phyloP scores from a whole-genome alignment of 192 early-diverging fungal genomes.

The Entomortierella parvispora region DNA sequence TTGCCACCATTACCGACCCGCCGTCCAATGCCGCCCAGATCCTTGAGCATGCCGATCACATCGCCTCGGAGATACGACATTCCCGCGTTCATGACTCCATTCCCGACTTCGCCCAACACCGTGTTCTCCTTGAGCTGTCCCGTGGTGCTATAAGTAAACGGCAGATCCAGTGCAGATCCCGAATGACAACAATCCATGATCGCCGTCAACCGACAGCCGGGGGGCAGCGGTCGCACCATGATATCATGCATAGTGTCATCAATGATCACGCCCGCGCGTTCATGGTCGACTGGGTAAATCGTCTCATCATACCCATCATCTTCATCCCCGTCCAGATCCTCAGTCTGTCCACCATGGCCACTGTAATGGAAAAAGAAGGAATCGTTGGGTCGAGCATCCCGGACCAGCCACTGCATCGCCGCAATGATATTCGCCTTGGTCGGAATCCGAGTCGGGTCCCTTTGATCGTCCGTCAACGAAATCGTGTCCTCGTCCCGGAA shows the following conservation, averaged over 20 bases:
- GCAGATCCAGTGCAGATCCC: slow-evolving; percentile 84
- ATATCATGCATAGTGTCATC: slow-evolving; percentile 82
- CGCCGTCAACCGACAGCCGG: slow-evolving; percentile 77
- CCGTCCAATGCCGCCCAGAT: slow-evolving; percentile 56
- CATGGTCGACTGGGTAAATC: slow-evolving; percentile 72
- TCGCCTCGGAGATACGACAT: slow-evolving; percentile 60
- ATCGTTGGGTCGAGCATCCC: slow-evolving; percentile 77
- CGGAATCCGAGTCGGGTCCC: slow-evolving; percentile 68
- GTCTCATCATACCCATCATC: slow-evolving; percentile 85
- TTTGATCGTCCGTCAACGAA: slow-evolving; percentile 82
- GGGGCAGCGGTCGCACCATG: slow-evolving; percentile 74
- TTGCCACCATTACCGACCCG: slow-evolving; percentile 40
- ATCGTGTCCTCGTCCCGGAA: slow-evolving; percentile 79
- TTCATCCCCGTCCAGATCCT: slow-evolving; percentile 76
- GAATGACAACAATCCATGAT: slow-evolving; percentile 91
- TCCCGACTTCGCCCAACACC: slow-evolving; percentile 59
- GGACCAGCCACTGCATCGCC: slow-evolving; percentile 82
- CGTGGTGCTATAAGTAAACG: slow-evolving; percentile 79
- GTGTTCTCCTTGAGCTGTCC: slow-evolving; percentile 66
- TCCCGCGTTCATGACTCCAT: slow-evolving; percentile 56
- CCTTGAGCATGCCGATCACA: slow-evolving; percentile 43
- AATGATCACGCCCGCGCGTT: slow-evolving; percentile 69
- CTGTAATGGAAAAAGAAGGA: slow-evolving; percentile 87
- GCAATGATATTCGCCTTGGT: slow-evolving; percentile 76
- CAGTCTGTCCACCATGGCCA: slow-evolving; percentile 76